Base-by-base conservation (phyloP, 768 basidiomycete genomes). In the Xerocomus potaroensis region DNA sequence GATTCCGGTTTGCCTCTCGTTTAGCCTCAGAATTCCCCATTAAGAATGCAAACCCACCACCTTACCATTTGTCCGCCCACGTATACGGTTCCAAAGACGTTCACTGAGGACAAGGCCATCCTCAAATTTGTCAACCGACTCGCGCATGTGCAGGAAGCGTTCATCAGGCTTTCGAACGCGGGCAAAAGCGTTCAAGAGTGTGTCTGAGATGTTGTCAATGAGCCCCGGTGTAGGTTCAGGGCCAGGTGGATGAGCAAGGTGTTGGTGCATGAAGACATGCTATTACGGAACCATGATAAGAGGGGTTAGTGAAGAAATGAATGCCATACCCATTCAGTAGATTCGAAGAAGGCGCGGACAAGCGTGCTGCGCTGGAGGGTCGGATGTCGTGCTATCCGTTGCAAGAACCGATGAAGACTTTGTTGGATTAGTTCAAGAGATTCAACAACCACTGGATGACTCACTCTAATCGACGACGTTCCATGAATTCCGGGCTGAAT, bases 261-360 rank as follows among this genome's bases (percentile, higher is more conserved):
- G 92, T 60, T 94, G 90, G 64, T 98, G 94, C 91, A 96, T 98
- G 61, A 87, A 83, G 21, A 98, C 94, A 59, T 91, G 88, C 95
- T 97, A 56, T 38, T 19, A 41, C 38, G 52, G 21, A 44, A 21
- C 33, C 37, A 42, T 39, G 54, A 34, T 39, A 29, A 49, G 51
- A 10, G 30, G 32, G 41, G 16, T 11, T 14, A 15, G 36, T 31
- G 43, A 44, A 23, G 27, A 37, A 36, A 27, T 22, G 10, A 16
- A 3, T 8, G 6, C 8, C 83, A 49, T 64, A 94, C 95, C 96
- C 96, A 99, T 94, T 99, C 96, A 27, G 90, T 88, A 3, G 93
- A 95, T 64, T 92, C 90, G 48, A 98, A 84, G 72, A 99, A 99
- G 23, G 91, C 89, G 8, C 87, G 83, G n/a, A 96, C 76, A 24